Percentiles rank a stretch among this genome's conserved stretches.
phyloP scores from a whole-genome alignment of 169 alveolate genomes.

The Plasmodium gaboni region DNA sequence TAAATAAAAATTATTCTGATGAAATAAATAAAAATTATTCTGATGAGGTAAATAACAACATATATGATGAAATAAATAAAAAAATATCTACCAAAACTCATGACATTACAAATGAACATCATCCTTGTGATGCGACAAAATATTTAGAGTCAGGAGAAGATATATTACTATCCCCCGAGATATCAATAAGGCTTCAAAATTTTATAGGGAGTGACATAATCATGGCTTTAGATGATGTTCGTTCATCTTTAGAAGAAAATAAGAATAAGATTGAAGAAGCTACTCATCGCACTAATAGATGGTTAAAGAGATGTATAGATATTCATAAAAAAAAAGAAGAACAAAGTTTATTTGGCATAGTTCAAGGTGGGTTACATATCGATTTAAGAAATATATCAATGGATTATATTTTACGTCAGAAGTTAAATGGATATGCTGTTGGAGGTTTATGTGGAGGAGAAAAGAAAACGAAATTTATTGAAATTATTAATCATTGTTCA shows the following conservation, averaged over 20 bases:
- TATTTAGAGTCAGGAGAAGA: constrained; percentile 74
- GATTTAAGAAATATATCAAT: constrained; percentile 87
- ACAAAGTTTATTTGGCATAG: constrained; percentile 97
- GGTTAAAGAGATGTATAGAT: constrained; percentile 96
- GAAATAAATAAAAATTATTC: no score
- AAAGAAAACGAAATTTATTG: constrained; percentile 95
- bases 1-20: no score
- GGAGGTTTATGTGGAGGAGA: constrained; percentile 99
- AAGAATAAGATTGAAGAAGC: constrained; percentile 78
- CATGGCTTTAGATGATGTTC: constrained; percentile 99
- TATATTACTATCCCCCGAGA: constrained; percentile 97
- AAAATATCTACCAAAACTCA: background rate
- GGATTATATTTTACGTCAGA: constrained; percentile 85
- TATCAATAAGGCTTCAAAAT: constrained; percentile 94
- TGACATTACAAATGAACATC: no score
- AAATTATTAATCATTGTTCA: constrained; percentile 87
- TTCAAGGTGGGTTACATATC: constrained; percentile 96
- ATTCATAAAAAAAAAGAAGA: constrained; percentile 93
- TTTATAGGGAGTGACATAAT: constrained; percentile 97
- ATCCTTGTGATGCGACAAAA: background rate
- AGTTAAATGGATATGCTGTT: constrained; percentile 98
- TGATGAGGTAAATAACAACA: background rate
- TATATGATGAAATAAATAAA: no score
- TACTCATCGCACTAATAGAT: constrained; percentile 81
- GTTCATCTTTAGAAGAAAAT: constrained; percentile 85